phyloP scores from a whole-genome alignment of 331 rosid species.

The Rosa hybrid region DNA sequence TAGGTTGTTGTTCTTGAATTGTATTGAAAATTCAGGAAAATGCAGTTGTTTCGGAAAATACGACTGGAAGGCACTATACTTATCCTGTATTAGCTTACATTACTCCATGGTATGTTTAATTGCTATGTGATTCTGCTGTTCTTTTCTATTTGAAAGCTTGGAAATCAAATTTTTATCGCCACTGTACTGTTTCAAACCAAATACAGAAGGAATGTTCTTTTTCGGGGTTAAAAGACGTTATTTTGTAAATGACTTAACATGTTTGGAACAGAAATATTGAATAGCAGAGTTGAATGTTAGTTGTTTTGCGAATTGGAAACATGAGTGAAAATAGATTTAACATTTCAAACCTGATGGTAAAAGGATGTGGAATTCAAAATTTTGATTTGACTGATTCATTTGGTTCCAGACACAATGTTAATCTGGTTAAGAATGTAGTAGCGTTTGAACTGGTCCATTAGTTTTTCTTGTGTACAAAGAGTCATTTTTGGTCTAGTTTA shows the following conservation, averaged over 20 bases:
- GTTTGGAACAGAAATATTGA: not conserved
- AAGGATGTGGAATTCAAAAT: not conserved
- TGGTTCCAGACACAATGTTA: not conserved
- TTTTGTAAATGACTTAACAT: not conserved
- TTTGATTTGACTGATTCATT: not conserved
- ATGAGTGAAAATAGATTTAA: not conserved
- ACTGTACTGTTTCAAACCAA: not conserved
- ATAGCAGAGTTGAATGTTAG: not conserved
- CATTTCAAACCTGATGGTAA: not conserved
- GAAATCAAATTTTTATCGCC: not conserved
- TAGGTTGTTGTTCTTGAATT: not conserved
- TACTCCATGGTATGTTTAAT: conserved; percentile 81
- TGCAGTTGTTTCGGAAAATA: conserved; percentile 53
- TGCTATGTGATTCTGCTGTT: not conserved
- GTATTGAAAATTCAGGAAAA: conserved; percentile 54
- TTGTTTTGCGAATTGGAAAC: not conserved
- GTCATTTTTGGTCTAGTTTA: not conserved
- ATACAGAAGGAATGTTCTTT: not conserved
- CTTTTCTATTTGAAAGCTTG: not conserved
- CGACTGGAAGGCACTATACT: conserved; percentile 51
- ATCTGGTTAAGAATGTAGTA: not conserved
- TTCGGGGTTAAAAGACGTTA: not conserved
- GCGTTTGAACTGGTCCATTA: not conserved
- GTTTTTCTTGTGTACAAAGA: not conserved
- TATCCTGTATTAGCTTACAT: conserved; percentile 87